Evolutionary conservation across 169 alveolate genomes (phyloP), one percentile per base, ranked within the genome.

Genomic region (Plasmodium billcollinsi): DNA sequence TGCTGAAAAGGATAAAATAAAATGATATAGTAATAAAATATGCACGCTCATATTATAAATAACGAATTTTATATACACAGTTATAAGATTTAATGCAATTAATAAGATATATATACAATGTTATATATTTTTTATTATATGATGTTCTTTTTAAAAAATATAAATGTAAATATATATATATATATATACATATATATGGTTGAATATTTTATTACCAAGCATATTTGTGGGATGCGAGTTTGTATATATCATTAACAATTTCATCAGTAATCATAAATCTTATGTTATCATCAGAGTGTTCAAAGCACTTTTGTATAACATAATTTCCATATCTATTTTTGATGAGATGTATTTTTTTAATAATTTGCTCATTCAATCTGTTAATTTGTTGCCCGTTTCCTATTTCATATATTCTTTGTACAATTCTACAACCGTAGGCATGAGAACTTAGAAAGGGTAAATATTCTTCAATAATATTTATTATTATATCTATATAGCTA

Each of bases 251-350:
- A 59, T 43, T 86, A 9, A 86, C 76, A 14, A 86, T 72, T 45
- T 59, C 88, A 59, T 86, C 75, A 18, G 88, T 72, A 39, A 86
- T 70, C 21, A 49, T 47, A 9, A 72, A 62, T 24, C 92, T 70
- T 12, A 72, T 63, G 4, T 65, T 59, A 18, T 86, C 92, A 29
- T 86, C 88, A 9, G 92, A 70, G 20, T 72, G 56, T 62, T 86
- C 92, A 12, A 86, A 86, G 47, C 92, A 86, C 63, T 86, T 86
- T 52, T 86, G 92, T 21, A 86, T 86, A 14, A 86, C 92, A 65
- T 86, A 86, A 86, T 86, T 86, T 2, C 92, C 92, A 71, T 86
- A 86, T 72, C 92, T 59, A 50, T 86, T 86, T 21, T 72, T 86
- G 11, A 86, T 86, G n/a, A 86, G 47, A 11, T 71, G 74, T n/a